Percentiles rank a stretch among this genome's conserved stretches.
These are phyloP conservation scores for Saccharomyces hybrid DNA, from an alignment of 1,139 yeast genomes.

Conservation along the genomic window DNA sequence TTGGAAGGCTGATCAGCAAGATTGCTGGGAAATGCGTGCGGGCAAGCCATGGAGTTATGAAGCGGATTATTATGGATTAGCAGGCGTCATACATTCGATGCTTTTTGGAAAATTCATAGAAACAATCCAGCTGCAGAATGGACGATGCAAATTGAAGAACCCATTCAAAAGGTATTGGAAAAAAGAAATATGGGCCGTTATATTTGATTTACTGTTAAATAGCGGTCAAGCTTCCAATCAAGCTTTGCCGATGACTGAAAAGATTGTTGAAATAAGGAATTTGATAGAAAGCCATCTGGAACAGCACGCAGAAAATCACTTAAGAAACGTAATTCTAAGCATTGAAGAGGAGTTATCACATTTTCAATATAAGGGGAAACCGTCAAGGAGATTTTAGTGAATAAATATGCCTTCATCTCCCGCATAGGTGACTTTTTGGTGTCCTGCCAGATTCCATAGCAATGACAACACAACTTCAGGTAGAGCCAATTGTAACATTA, in stretches of 20 bases:
- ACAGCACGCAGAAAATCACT: conserved; percentile 17
- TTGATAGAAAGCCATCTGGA: conserved; percentile 43
- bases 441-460: not conserved
- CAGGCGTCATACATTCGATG: conserved; percentile 65
- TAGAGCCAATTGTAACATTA: not conserved
- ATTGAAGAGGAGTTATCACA: conserved; percentile 21
- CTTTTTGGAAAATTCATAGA: conserved; percentile 62
- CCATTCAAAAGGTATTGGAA: conserved; percentile 76
- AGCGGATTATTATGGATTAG: conserved; percentile 81
- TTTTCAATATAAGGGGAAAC: not conserved
- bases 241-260: conserved; percentile 37
- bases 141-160: conserved; percentile 36
- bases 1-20: conserved; percentile 65
- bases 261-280: conserved; percentile 35
- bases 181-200: conserved; percentile 57
- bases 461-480: not conserved
- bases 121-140: conserved; percentile 30
- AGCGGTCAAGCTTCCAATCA: conserved; percentile 35
- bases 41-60: conserved; percentile 68
- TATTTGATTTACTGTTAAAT: conserved; percentile 61
- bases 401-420: not conserved
- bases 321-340: conserved; percentile 18
- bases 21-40: conserved; percentile 66
- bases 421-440: not conserved
- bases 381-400: not conserved